A percentile compares a stretch with the other conserved stretches of the same genome.
Evolutionary conservation across 768 basidiomycete species (phyloP).

Genomic region (Boletales sp.): DNA sequence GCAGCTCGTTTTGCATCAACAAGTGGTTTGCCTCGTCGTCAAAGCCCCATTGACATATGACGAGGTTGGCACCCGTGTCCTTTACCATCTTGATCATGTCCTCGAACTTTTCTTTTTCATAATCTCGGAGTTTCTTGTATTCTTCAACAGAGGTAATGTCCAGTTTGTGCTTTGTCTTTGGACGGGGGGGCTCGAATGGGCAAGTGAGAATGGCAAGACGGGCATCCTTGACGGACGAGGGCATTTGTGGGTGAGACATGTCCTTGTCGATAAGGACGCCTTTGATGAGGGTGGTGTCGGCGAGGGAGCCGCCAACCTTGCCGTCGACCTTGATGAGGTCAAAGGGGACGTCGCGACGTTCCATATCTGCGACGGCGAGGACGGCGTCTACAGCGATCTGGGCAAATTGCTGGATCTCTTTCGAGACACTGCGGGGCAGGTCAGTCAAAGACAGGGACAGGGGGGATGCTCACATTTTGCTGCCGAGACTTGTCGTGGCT

Average conservation of each 20-base stretch:
- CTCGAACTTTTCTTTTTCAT: constrained; percentile 94
- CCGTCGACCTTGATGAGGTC: constrained; percentile 99
- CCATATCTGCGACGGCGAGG: constrained; percentile 89
- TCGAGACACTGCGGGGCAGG: constrained; percentile 72
- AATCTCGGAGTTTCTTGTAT: constrained; percentile 89
- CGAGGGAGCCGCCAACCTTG: constrained; percentile 96
- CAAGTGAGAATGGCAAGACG: constrained; percentile 96
- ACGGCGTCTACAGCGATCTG: constrained; percentile 98
- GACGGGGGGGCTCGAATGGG: constrained; percentile 97
- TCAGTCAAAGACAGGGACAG: constrained; percentile 1
- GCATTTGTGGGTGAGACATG: constrained; percentile 99
- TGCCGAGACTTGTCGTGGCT: constrained; percentile 93
- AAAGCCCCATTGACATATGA: constrained; percentile 99
- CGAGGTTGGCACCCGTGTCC: constrained; percentile 94
- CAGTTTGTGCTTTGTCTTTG: constrained; percentile 98
- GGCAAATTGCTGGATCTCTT: constrained; percentile 92
- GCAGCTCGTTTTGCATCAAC: constrained; percentile 96
- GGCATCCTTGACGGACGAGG: constrained; percentile 80
- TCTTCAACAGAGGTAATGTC: constrained; percentile 97
- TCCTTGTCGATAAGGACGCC: constrained; percentile 99
- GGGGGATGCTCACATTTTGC: constrained; percentile 77
- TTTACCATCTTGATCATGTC: constrained; percentile 98
- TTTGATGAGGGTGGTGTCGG: constrained; percentile 91
- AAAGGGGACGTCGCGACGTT: constrained; percentile 92
- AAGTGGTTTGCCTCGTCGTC: constrained; percentile 99